Evolutionary conservation across 257 asterid genomes (phyloP).

Genomic region (Solanum pinnatisectum): DNA sequence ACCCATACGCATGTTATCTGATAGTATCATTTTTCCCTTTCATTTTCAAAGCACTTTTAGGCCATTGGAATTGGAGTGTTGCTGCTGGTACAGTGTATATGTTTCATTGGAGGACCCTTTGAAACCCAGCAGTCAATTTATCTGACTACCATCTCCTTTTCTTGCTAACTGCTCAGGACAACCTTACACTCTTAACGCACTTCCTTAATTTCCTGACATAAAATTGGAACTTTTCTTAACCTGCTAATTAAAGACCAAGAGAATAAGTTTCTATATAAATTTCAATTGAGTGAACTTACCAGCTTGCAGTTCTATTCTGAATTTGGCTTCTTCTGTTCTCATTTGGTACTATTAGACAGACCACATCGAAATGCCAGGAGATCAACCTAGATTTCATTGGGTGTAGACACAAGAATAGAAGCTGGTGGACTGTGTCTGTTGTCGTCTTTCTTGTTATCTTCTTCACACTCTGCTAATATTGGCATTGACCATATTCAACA

Average conservation of each 20-base stretch:
- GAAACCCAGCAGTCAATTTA: neutral
- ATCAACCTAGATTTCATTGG: neutral
- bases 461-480: neutral
- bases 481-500: neutral
- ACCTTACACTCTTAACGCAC: neutral
- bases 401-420: neutral
- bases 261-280: neutral
- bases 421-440: neutral
- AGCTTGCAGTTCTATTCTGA: neutral
- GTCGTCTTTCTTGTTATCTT: neutral
- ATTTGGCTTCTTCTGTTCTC: neutral
- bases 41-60: neutral
- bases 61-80: neutral
- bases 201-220: neutral
- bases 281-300: neutral
- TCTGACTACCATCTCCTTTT: neutral
- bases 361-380: neutral
- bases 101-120: neutral
- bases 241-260: neutral
- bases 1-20: neutral
- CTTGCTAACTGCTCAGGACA: neutral
- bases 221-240: neutral
- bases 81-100: neutral
- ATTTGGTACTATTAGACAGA: neutral
- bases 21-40: neutral